Evolutionary conservation across 495 filamentous ascomycete genomes (phyloP).

Genomic region (Xylaria castorea): DNA sequence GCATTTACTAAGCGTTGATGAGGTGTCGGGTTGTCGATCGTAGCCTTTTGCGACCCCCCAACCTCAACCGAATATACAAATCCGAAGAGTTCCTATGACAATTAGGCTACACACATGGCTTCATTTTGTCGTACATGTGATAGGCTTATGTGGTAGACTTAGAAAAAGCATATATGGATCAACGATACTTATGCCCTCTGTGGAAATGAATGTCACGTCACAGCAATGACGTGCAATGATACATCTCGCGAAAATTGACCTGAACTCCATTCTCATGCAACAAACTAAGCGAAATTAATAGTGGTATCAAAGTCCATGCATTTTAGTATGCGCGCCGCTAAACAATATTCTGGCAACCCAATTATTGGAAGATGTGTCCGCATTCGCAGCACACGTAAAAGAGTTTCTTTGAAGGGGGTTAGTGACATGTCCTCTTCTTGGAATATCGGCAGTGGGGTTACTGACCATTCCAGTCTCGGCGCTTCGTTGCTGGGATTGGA

Average conservation of each 20-base stretch:
- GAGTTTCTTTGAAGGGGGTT: conserved; percentile 72
- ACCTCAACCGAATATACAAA: conserved; percentile 24
- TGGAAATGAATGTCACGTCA: conserved; percentile 8
- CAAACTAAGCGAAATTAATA: conserved; percentile 28
- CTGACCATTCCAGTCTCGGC: conserved; percentile 98
- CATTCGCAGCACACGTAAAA: conserved; percentile 97
- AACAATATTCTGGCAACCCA: conserved; percentile 5
- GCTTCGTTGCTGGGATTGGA: conserved; percentile 96
- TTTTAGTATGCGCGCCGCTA: conserved; percentile 16
- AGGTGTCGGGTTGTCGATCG: conserved; percentile 6
- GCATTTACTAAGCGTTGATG: conserved; percentile 28
- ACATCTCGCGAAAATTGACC: conserved; percentile 21
- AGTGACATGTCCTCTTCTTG: conserved; percentile 32
- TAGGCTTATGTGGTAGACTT: conserved; percentile 13
- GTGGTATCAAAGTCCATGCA: conserved; percentile 30
- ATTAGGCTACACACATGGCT: background rate
- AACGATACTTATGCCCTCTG: background rate
- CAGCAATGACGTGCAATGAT: background rate
- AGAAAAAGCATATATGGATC: background rate
- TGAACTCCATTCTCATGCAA: conserved; percentile 39
- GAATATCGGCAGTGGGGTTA: conserved; percentile 1
- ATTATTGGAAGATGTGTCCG: conserved; percentile 78
- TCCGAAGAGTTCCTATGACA: conserved; percentile 18
- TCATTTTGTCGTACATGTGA: conserved; percentile 14
- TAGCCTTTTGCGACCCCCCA: conserved; percentile 4